Base-by-base conservation (phyloP, 306 rosid genomes). In the Medicago arabica region DNA sequence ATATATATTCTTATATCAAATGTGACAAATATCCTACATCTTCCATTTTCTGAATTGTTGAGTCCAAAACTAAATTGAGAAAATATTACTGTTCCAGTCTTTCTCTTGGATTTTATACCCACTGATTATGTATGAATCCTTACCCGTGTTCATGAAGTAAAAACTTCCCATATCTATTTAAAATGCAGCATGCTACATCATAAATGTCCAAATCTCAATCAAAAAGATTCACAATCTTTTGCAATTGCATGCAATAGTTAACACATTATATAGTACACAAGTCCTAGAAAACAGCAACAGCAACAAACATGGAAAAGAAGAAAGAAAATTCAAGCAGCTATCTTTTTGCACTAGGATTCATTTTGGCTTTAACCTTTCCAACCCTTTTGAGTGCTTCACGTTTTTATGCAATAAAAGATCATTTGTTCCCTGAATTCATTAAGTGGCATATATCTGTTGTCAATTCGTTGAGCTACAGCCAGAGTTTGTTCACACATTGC, bases 371-470 rank as follows among this genome's bases (percentile, higher is more conserved):
- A 10, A 19, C 23, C 16, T 18, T 28, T 55, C 54, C 77, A 46
- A 72, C 79, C n/a, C 31, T 47, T 40, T 25, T 40, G 68, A 25
- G 43, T 58, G 81, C 51, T 28, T 70, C 88, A 58, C 7, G 1
- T 15, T 6, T 47, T 63, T 57, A 34, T 1, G 25, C 76, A 8
- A 21, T 1, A 4, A 78, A 23, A 55, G 80, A 78, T 7, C 40
- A 61, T 8, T 0, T 83, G 16, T 83, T 83, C 19, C 85, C 86
- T 2, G 80, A 36, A 21, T 82, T 85, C 82, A 78, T 75, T 78
- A 78, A 81, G 79, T 85, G 88, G 86, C 88, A 81, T 17, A 18
- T 78, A 6, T 85, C 67, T 41, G 17, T 85, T 61, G 79, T 78
- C 9, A 82, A 85, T 60, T 51, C 74, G 2, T 47, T 85, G 49